Base-by-base conservation (phyloP, 495 filamentous ascomycete species). In the Aeminium ludgeri region DNA sequence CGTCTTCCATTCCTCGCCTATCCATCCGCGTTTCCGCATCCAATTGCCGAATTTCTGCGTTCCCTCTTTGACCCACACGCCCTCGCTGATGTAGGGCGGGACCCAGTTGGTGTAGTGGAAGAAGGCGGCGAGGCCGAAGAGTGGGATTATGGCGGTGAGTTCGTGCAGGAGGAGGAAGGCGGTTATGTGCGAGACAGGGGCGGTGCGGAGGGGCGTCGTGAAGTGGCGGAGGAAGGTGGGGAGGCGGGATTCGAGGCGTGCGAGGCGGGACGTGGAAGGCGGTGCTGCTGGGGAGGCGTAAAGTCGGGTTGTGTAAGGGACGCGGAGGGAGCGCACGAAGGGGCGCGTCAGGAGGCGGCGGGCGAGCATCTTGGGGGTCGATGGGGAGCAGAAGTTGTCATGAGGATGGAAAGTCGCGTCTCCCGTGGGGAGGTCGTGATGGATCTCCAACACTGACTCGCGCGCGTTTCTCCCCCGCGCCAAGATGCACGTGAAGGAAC, bases 91-190 rank as follows among this genome's bases (percentile, higher is more conserved):
- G 19, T 58, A 64, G 34, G 59, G 69, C 29, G 59, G 81, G 30
- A 81, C 62, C 70, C 74, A 77, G 43, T 69, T 59, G 2, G 68
- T 69, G 49, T 80, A 80, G 56, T 95, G 82, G 55, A 97, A 93
- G 1, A 70, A 45, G 5, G 67, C 79, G 10, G 78, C 73, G 0
- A 97, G 67, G 0, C 74, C 80, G 20, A 86, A 56, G 0, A 96
- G 58, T 0, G 89, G 86, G 3, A 85, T 46, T 11, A 95, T 58
- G 13, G 89, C 89, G 0, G 89, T 95, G 25, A 91, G 43, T 56
- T 97, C 89, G 65, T 97, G 89, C 0, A 97, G 70, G 30, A 94
- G 62, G 8, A 97, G 61, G 57, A 97, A 97, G 2, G 89, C 73
- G 6, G 75, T 74, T 30, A 94, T 65, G 61, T 94, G 84, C 2